Evolutionary conservation across 1,284 basidiomycete species (phyloP).

Genomic region (Calocybe gambosa): DNA sequence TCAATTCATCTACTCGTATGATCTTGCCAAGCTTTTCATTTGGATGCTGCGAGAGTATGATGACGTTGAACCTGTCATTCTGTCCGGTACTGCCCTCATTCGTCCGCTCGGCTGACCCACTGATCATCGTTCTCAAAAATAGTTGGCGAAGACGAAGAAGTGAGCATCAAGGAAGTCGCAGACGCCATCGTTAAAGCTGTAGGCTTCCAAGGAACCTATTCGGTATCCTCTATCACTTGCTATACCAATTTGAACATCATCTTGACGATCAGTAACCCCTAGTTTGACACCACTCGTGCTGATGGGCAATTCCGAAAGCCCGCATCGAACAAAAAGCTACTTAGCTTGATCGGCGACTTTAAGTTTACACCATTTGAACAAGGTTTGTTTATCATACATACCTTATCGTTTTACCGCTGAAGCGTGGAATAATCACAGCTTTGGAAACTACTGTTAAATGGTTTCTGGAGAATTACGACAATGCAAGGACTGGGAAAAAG

Average conservation of each 20-base stretch:
- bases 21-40: slow-evolving; percentile 88
- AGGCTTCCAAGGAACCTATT: slow-evolving; percentile 68
- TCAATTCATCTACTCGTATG: slow-evolving; percentile 92
- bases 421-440: slow-evolving; percentile 33
- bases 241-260: not conserved
- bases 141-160: slow-evolving; percentile 88
- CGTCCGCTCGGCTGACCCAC: not conserved
- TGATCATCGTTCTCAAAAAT: not conserved
- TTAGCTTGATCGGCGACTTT: slow-evolving; percentile 66
- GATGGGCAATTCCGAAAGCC: slow-evolving; percentile 93
- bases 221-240: slow-evolving; percentile 27
- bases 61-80: slow-evolving; percentile 84
- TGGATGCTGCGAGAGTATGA: slow-evolving; percentile 88
- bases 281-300: slow-evolving; percentile 64
- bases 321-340: slow-evolving; percentile 83
- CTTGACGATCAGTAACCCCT: not conserved
- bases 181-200: slow-evolving; percentile 80
- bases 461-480: slow-evolving; percentile 73
- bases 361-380: slow-evolving; percentile 81
- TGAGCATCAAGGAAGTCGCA: slow-evolving; percentile 80
- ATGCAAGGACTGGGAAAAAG: slow-evolving; percentile 49
- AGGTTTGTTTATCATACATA: slow-evolving; percentile 37
- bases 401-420: not conserved
- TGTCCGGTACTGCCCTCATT: slow-evolving; percentile 52
- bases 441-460: slow-evolving; percentile 68